Evolutionary conservation across 2,329 filamentous ascomycete genomes (phyloP), one percentile per base, ranked within the genome.

Genomic region (Clonostachys chloroleuca): DNA sequence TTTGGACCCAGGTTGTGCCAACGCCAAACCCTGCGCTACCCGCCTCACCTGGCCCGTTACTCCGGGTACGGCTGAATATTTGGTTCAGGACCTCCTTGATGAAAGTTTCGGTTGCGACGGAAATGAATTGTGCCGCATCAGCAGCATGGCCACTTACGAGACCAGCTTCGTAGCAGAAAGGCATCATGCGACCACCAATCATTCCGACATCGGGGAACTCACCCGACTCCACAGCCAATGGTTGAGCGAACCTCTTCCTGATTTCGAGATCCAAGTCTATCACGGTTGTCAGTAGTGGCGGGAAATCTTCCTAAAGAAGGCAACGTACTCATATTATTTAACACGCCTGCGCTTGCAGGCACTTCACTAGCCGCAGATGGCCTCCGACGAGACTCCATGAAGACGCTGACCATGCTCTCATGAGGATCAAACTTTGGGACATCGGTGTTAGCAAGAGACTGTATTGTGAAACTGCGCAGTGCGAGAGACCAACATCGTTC

Each of bases 281-380:
- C 40, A 44, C n/a, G 9, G 18, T 20, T 18, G 54, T 62, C 46
- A 66, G 56, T 39, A 12, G 34, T 40, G 5, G 3, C 41, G 12
- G 5, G 41, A 14, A 16, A 7, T 20, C 13, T 14, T 12, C 17
- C 33, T 7, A 30, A 37, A 16, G 24, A 33, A 33, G 33, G 34
- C 20, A 34, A 68, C 84, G 62, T 74, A 90, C 86, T 95, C 74
- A 92, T 86, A 55, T 83, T 90, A 55, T 89, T 91, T 42, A 92
- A 76, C 17, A 83, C 85, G n/a, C 50, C 56, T 20, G 86, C 85
- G 59, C 83, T 84, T 30, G 84, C 77, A 24, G 86, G 83, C 9
- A 83, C 78, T 48, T 89, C 80, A 33, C 84, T 77, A 12, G 68
- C 62, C 44, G 71, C 69, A 5, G 69, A 61, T 12, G 69, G 59